Conservation (phyloP, 1,284 basidiomycete genomes). For the Moesziomyces antarcticus region DNA sequence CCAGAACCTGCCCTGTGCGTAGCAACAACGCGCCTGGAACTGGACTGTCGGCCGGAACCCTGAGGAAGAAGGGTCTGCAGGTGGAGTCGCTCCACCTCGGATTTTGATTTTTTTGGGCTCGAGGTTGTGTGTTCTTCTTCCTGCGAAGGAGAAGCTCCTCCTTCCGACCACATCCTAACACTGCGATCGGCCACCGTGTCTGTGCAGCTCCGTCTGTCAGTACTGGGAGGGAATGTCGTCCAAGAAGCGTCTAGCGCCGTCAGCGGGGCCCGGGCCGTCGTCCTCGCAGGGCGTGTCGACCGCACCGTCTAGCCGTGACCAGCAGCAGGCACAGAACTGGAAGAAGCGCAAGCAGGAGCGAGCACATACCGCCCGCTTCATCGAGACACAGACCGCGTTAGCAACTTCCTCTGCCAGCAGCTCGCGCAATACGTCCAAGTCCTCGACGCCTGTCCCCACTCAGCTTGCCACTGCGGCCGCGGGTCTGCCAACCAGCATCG, state of each 20-base stretch:
- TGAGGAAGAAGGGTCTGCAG: not conserved
- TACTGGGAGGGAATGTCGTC: constrained; percentile 15
- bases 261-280: not conserved
- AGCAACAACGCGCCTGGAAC: not conserved
- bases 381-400: constrained; percentile 21
- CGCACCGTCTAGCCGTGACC: constrained; percentile 2
- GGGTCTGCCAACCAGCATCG: constrained; percentile 40
- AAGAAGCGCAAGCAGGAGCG: constrained; percentile 50
- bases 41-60: not conserved
- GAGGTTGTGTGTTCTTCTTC: not conserved
- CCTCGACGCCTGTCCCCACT: constrained; percentile 11
- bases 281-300: constrained; percentile 9
- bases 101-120: not conserved
- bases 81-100: not conserved
- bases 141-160: not conserved
- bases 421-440: constrained; percentile 25
- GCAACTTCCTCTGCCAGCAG: constrained; percentile 21
- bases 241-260: constrained; percentile 30
- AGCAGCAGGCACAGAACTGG: constrained; percentile 27
- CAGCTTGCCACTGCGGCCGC: constrained; percentile 6
- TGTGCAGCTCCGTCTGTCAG: not conserved
- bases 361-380: constrained; percentile 38
- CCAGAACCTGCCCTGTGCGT: not conserved
- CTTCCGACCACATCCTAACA: not conserved
- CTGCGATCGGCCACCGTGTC: not conserved